Base-by-base conservation (phyloP, 2,329 filamentous ascomycete species). In the Thyridium curvatum region DNA sequence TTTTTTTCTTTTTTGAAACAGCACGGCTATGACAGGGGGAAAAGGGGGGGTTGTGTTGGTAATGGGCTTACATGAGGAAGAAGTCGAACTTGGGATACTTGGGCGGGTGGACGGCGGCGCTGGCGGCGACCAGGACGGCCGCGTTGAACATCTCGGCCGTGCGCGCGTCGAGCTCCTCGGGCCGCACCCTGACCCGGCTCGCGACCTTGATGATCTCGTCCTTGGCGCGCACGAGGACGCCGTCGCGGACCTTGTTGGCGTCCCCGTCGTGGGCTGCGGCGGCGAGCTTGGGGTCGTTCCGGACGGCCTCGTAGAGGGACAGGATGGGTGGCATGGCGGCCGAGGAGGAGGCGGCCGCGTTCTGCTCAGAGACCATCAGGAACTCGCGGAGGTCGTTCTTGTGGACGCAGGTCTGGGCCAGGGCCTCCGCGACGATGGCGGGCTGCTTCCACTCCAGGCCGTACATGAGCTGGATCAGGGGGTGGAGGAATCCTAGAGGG, bases 381-480 rank as follows among this genome's bases (percentile, higher is more conserved):
- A 82, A 75, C 0, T 58, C 46, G 2, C 61, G 64, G 2, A 84
- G 66, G 58, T 73, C 72, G 32, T 71, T 62, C 7, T 69, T 63
- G 53, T 94, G 86, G 2, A 88, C 76, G 8, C 83, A 78, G 2
- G 84, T 71, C 62, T 94, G 82, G 1, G 89, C 86, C 14, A 95
- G 74, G 1, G 69, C 88, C 61, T 91, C 78, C 6, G 88, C 86
- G 18, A 95, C 71, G 42, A 94, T 79, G 30, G 84, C 84, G 2
- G 86, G 86, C 54, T 94, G 87, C 9, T 73, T 58, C 65, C 88
- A 94, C 55, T 94, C 88, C 29, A 95, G 56, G 4, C 85, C 89
- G 54, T 88, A 94, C 35, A 88, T 85, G 15, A 94, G 72, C 55
- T 94, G 87, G 45, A 95, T 90, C 13, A 93, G 64, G 2, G 88